Evolutionary conservation across 306 rosid species (phyloP), one percentile per base, ranked within the genome.

Genomic region (Fragaria vesca): DNA sequence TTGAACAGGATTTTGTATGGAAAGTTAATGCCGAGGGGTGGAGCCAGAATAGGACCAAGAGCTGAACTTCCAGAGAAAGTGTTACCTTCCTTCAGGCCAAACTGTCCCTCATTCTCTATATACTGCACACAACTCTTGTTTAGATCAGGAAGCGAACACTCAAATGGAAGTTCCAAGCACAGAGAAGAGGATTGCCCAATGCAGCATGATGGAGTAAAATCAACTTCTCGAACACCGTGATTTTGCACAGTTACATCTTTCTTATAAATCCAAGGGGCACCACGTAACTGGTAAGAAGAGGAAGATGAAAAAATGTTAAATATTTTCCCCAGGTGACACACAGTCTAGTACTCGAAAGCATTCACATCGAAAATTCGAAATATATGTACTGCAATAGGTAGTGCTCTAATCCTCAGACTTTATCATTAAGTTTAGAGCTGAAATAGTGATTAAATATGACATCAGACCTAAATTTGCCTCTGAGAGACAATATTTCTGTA

Each of bases 1-100:
- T 87, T 85, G 73, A 87, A 87, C 40, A 85, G 24, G 55, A 85
- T 82, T 46, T 69, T 43, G 34, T 74, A 82, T 20, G 90, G 88
- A 78, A 87, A 73, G 36, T 30, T 4, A 58, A 80, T 67, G 16
- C 71, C 77, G 21, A 6, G 34, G 42, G 81, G 83, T 43, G 86
- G 88, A 75, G 51, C 62, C 16, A 87, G 78, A 21, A 76, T 72
- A 11, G 90, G 90, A 70, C 76, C 90, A 34, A 77, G 83, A 58
- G 38, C 76, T 45, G 63, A 60, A 4, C 24, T 28, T 9, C 69
- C 48, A 3, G 85, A 68, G 60, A 79, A 78, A 46, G 48, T 0
- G 18, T 13, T 9, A 48, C 83, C 83, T 24, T 5, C 7, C 28
- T 62, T 42, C 50, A 80, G 18, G 0, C 0, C 21, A 65, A 87